Conservation (phyloP, 805 yeast genomes). For the Sugiyamaella floridensis region DNA sequence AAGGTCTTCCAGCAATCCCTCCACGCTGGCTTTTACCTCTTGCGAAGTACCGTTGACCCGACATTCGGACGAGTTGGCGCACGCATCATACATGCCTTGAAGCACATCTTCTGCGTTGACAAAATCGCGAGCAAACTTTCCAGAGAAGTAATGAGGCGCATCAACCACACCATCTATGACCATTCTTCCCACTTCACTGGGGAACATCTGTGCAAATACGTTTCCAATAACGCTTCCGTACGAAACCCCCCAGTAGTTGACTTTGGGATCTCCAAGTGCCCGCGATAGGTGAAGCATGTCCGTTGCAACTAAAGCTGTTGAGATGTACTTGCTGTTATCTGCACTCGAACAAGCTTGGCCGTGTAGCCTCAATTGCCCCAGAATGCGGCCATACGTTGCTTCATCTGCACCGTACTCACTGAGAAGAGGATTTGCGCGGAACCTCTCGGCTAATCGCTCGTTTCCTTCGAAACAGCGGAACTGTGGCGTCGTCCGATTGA, state of each 20-base stretch:
- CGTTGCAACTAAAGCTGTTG: conserved; percentile 21
- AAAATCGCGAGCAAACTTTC: conserved; percentile 14
- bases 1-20: conserved; percentile 6
- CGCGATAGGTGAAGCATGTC: conserved; percentile 20
- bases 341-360: conserved; percentile 13
- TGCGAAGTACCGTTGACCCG: conserved; percentile 3
- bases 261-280: conserved; percentile 20
- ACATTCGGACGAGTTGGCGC: conserved; percentile 7
- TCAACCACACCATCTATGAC: conserved; percentile 22
- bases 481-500: conserved; percentile 17
- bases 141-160: conserved; percentile 16
- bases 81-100: conserved; percentile 10
- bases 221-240: conserved; percentile 21
- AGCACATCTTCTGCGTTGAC: conserved; percentile 15
- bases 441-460: not conserved
- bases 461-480: conserved; percentile 13
- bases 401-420: conserved; percentile 2
- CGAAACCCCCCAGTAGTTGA: conserved; percentile 25
- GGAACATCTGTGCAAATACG: conserved; percentile 22
- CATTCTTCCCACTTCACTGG: conserved; percentile 15
- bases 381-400: conserved; percentile 11
- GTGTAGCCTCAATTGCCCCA: conserved; percentile 9
- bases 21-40: conserved; percentile 5
- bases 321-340: conserved; percentile 12
- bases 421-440: not conserved